Percentiles rank a stretch among this genome's conserved stretches.
phyloP scores from a whole-genome alignment of 495 filamentous ascomycete species.

The Peziza echinospora region DNA sequence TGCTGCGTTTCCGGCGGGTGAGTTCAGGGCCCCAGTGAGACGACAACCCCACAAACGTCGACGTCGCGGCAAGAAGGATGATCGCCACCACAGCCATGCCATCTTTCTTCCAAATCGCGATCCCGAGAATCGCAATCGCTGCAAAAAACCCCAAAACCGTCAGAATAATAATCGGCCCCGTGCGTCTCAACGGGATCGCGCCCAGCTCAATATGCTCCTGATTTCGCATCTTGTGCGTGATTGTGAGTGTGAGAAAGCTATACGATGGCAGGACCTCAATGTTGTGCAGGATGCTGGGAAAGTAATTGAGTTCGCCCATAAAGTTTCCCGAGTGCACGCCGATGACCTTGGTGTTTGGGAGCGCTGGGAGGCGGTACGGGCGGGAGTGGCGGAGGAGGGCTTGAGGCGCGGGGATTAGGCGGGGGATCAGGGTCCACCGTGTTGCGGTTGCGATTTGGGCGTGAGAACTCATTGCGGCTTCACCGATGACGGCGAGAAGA shows the following conservation, averaged over 20 bases:
- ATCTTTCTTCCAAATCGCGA: slow-evolving; percentile 29
- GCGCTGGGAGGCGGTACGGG: slow-evolving; percentile 31
- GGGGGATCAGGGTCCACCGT: slow-evolving; percentile 34
- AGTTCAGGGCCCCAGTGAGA: slow-evolving; percentile 34
- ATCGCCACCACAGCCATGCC: slow-evolving; percentile 33
- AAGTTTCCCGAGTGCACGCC: slow-evolving; percentile 34
- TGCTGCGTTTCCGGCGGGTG: slow-evolving; percentile 25
- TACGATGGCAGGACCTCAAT: slow-evolving; percentile 25
- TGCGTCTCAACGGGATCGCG: slow-evolving; percentile 3
- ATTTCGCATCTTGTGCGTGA: slow-evolving; percentile 24
- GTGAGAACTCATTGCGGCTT: slow-evolving; percentile 34
- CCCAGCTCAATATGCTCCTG: slow-evolving; percentile 5
- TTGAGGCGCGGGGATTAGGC: slow-evolving; percentile 46
- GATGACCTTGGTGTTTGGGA: slow-evolving; percentile 30
- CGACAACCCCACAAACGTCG: slow-evolving; percentile 31
- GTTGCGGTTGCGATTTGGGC: slow-evolving; percentile 35
- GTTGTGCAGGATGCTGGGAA: slow-evolving; percentile 37
- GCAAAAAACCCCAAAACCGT: slow-evolving; percentile 28
- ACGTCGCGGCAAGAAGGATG: slow-evolving; percentile 24
- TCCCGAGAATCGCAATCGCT: slow-evolving; percentile 24
- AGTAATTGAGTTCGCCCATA: slow-evolving; percentile 27
- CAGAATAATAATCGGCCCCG: slow-evolving; percentile 28
- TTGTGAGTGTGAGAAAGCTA: slow-evolving; percentile 27
- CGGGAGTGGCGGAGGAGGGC: slow-evolving; percentile 36
- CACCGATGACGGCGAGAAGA: slow-evolving; percentile 41